Base-by-base conservation (phyloP, 495 filamentous ascomycete species). In the Neurospora sp. region DNA sequence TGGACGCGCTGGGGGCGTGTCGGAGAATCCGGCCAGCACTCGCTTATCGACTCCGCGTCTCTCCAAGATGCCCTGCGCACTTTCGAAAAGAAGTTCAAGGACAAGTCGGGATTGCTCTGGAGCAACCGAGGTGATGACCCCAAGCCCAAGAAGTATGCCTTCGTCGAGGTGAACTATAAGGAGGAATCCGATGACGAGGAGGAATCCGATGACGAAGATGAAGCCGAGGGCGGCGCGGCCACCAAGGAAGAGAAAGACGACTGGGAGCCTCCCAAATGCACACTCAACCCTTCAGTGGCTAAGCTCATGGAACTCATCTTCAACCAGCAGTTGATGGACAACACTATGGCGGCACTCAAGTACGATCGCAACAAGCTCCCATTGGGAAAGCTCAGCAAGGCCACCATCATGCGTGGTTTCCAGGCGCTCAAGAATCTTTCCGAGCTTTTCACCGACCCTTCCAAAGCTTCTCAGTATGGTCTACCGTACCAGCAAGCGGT, bases 1-100 rank as follows among this genome's bases (percentile, higher is more conserved):
- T 92, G 90, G 89, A 92, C 89, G 2, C 86, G 91, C 16, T 95
- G 90, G 91, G 93, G 93, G 12, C 87, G 93, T 18, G 92, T 95
- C 9, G 93, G 93, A 0, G 92, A 94, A 72, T 75, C 70, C 40
- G 93, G 93, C 3, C 89, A 92, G 75, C 85, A 77, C 8, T 84
- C 85, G 2, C 71, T 83, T 20, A 74, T 91, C 3, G 83, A 82
- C 3, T 40, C 79, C 10, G 82, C 84, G 11, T 68, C 73, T 20
- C 74, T 91, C 8, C 72, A 74, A 0, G 44, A 73, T 6, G 92
- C 92, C 0, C 77, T 87, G 38, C 73, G 59, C 1, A 72, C 85
- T 7, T 96, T 93, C 71, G 80, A 91, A 39, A 89, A 87, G 77
- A 92, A 92, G 74, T 96, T 97, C 85, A 93, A 88, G 73, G 86